These are phyloP conservation scores for Citropsis articulata DNA, from an alignment of 345 rosid species.

Conservation along the genomic window DNA sequence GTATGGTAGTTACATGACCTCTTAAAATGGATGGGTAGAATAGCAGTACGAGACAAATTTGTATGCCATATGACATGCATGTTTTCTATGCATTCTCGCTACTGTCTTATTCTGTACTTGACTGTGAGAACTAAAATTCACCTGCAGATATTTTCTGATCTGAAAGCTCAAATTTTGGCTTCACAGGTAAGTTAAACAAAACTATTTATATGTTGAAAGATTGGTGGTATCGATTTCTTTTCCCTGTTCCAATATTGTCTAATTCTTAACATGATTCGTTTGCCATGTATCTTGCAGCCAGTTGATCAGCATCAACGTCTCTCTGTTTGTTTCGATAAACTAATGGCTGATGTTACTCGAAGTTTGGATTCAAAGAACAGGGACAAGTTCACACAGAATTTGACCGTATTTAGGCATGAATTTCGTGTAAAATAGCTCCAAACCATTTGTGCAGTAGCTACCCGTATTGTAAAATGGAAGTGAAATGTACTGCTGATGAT, in stretches of 20 bases:
- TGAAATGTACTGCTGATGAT: conserved; percentile 12
- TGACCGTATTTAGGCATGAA: conserved; percentile 83
- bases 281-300: conserved; percentile 53
- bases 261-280: neutral
- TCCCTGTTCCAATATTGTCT: neutral
- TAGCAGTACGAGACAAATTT: neutral
- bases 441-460: neutral
- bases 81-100: neutral
- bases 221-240: neutral
- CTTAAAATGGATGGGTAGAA: neutral
- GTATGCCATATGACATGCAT: neutral
- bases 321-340: conserved; percentile 76
- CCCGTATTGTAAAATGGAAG: conserved; percentile 4
- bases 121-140: conserved; percentile 3
- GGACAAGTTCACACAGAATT: conserved; percentile 93
- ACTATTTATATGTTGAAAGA: neutral
- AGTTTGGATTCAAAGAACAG: conserved; percentile 90
- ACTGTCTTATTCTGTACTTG: neutral
- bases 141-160: conserved; percentile 79
- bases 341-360: conserved; percentile 87
- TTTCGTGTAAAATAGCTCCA: conserved; percentile 67
- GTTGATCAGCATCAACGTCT: conserved; percentile 89
- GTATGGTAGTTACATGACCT: neutral
- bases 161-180: conserved; percentile 84
- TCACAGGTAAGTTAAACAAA: conserved; percentile 63